A percentile compares a stretch with the other conserved stretches of the same genome.
Conservation (phyloP, 768 basidiomycete genomes). For the Termitomyces sp. region DNA sequence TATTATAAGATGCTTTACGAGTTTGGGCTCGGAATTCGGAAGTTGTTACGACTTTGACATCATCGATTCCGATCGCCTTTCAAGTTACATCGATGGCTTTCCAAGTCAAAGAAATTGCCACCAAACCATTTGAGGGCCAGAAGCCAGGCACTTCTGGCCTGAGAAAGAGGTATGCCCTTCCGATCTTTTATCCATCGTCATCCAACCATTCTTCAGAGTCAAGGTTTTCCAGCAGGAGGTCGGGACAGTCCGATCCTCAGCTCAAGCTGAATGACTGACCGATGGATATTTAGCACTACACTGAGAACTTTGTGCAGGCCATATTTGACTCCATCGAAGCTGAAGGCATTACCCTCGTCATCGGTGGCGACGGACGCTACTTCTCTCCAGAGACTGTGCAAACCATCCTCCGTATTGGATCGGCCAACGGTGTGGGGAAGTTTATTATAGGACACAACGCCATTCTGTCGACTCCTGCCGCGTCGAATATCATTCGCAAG, state of each 20-base stretch:
- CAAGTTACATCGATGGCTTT: slow-evolving; percentile 36
- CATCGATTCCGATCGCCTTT: slow-evolving; percentile 4
- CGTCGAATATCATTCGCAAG: slow-evolving; percentile 91
- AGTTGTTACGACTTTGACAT: slow-evolving; percentile 7
- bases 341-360: slow-evolving; percentile 78
- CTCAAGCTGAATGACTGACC: slow-evolving; percentile 23
- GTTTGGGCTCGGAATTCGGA: slow-evolving; percentile 1
- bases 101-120: slow-evolving; percentile 61
- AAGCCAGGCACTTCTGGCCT: slow-evolving; percentile 98
- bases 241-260: slow-evolving; percentile 6
- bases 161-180: slow-evolving; percentile 71
- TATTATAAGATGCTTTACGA: neutral
- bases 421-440: slow-evolving; percentile 88
- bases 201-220: slow-evolving; percentile 49
- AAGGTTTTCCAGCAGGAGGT: slow-evolving; percentile 98
- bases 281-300: slow-evolving; percentile 72
- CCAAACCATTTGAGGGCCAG: slow-evolving; percentile 88
- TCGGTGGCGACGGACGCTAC: slow-evolving; percentile 97
- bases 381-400: slow-evolving; percentile 84
- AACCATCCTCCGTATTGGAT: slow-evolving; percentile 88
- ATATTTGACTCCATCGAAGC: slow-evolving; percentile 88
- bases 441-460: slow-evolving; percentile 89
- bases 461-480: slow-evolving; percentile 96
- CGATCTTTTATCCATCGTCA: slow-evolving; percentile 7
- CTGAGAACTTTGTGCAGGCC: slow-evolving; percentile 96